A percentile compares a stretch with the other conserved stretches of the same genome.
phyloP scores from a whole-genome alignment of 371 early-diverging fungal species.

The Blastocladiella emersonii region DNA sequence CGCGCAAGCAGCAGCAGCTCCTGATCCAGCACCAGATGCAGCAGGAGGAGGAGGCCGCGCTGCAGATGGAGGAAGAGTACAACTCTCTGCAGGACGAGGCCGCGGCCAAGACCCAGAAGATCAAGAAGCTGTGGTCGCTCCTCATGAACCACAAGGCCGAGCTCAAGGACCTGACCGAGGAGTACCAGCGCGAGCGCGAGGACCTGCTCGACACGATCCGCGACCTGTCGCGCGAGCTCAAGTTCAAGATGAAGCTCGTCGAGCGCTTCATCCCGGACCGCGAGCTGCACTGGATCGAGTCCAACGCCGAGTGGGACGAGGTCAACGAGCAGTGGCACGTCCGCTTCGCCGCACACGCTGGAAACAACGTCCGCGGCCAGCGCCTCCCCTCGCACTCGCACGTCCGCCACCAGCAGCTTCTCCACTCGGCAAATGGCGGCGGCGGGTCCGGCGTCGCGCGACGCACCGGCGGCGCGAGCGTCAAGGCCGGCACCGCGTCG shows the following conservation, averaged over 20 bases:
- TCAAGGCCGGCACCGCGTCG: not conserved
- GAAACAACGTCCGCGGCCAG: conserved; percentile 37
- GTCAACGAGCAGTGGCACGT: conserved; percentile 38
- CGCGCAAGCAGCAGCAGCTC: conserved; percentile 11
- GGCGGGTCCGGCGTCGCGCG: not conserved
- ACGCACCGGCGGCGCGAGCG: not conserved
- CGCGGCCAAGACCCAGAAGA: conserved; percentile 30
- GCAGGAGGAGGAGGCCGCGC: conserved; percentile 25
- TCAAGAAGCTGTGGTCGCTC: conserved; percentile 34
- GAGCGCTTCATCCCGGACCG: conserved; percentile 29
- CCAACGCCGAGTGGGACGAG: conserved; percentile 33
- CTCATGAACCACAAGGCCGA: conserved; percentile 29
- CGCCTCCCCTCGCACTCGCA: not conserved
- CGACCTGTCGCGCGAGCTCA: conserved; percentile 32
- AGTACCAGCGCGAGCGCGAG: conserved; percentile 36
- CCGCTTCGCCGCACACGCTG: conserved; percentile 31
- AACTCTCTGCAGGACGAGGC: conserved; percentile 36
- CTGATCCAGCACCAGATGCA: conserved; percentile 27
- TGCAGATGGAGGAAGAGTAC: conserved; percentile 42
- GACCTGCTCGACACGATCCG: conserved; percentile 35
- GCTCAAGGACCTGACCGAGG: conserved; percentile 35
- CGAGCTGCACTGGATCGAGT: conserved; percentile 25
- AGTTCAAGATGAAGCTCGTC: conserved; percentile 24
- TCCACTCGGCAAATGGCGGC: not conserved
- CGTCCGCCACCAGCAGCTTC: not conserved